phyloP scores from a whole-genome alignment of 768 basidiomycete genomes.

The Tricholoma sp. region DNA sequence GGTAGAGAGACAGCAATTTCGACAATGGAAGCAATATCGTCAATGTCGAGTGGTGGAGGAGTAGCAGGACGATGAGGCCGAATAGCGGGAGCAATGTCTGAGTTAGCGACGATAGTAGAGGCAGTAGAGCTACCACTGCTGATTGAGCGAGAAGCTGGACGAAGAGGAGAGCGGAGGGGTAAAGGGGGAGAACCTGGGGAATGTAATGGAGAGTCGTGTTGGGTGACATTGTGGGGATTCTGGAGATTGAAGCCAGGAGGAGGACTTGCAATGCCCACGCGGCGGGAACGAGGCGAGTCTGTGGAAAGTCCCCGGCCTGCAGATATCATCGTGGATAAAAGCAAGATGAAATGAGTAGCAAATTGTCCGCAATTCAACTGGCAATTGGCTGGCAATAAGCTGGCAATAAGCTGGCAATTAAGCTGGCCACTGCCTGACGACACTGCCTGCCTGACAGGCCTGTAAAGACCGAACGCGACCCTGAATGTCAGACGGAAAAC shows the following conservation, averaged over 20 bases:
- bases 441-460: no score
- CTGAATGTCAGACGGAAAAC: no score
- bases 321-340: conserved; percentile 13
- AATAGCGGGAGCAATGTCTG: conserved; percentile 2
- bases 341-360: no score
- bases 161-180: conserved; percentile 35
- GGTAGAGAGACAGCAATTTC: conserved; percentile 14
- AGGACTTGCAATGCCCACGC: conserved; percentile 36
- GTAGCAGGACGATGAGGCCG: conserved; percentile 14
- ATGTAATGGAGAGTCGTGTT: conserved; percentile 17
- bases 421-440: no score
- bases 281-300: conserved; percentile 35
- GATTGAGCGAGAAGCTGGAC: conserved; percentile 26
- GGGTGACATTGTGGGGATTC: conserved; percentile 7
- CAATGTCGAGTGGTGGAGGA: conserved; percentile 18
- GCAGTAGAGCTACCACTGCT: conserved; percentile 10
- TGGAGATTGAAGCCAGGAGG: conserved; percentile 26
- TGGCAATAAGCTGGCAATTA: no score
- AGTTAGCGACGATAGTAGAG: conserved; percentile 1
- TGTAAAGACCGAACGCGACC: no score
- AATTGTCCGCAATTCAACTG: not conserved
- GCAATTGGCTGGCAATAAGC: not conserved
- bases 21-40: conserved; percentile 21
- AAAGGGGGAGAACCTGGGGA: conserved; percentile 22
- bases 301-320: conserved; percentile 5